These are phyloP conservation scores for Claviceps citrina DNA, from an alignment of 2,329 filamentous ascomycete genomes.

Conservation along the genomic window DNA sequence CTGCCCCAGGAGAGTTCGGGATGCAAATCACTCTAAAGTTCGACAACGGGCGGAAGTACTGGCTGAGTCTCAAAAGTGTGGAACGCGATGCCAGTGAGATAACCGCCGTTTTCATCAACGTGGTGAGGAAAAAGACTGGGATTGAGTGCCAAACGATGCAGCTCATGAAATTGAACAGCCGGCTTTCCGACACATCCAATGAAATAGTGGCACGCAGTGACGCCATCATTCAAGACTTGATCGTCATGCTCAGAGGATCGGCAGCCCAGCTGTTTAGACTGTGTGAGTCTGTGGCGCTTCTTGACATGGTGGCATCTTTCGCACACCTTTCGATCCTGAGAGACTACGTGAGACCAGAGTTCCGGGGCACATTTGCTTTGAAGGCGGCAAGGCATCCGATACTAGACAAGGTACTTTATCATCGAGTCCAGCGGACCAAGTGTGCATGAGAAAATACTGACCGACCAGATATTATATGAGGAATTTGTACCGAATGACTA, in stretches of 20 bases:
- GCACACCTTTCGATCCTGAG: conserved; percentile 52
- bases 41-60: conserved; percentile 66
- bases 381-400: conserved; percentile 66
- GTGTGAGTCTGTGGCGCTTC: conserved; percentile 69
- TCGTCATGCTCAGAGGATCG: conserved; percentile 54
- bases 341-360: conserved; percentile 48
- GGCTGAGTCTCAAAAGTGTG: conserved; percentile 51
- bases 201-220: conserved; percentile 78
- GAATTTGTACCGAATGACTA: conserved; percentile 81
- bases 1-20: conserved; percentile 34
- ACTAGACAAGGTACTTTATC: conserved; percentile 42
- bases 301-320: conserved; percentile 76
- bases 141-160: conserved; percentile 80
- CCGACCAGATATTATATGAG: conserved; percentile 38
- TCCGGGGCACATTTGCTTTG: conserved; percentile 54
- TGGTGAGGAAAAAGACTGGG: conserved; percentile 52
- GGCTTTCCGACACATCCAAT: conserved; percentile 65
- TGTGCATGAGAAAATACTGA: conserved; percentile 2
- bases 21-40: conserved; percentile 55
- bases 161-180: conserved; percentile 64
- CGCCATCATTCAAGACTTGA: conserved; percentile 53
- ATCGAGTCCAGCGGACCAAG: conserved; percentile 3
- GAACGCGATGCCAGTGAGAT: conserved; percentile 41
- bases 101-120: conserved; percentile 63
- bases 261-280: conserved; percentile 65